Evolutionary conservation across 1,139 yeast species (phyloP), one percentile per base, ranked within the genome.

Genomic region (Blastobotrys indianensis): DNA sequence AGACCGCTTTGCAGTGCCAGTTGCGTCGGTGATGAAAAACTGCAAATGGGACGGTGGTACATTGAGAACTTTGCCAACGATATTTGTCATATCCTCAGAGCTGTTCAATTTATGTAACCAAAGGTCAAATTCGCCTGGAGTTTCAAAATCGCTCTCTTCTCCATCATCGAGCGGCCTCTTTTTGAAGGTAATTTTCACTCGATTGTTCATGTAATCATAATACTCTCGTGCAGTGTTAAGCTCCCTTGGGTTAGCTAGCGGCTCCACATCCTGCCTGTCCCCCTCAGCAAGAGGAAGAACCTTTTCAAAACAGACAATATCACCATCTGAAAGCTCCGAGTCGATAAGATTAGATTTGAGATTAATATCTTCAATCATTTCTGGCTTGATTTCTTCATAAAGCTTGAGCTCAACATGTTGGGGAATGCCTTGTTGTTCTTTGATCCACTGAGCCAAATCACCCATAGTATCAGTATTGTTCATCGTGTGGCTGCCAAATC

Each of bases 261-360:
- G 25, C 25, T 20, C 25, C 7, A 20, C 25, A n/a, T 2, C 16
- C 15, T 40, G 64, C 17, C 48, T 49, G 15, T 47, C 43, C 16
- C 45, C 45, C 48, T 52, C 7, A 51, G 54, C 45, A 3, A 55
- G 63, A 3, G 56, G 39, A 1, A 53, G 48, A 4, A 63, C 59
- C 36, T 63, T 62, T 48, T 82, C 82, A 44, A 84, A 75, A 28
- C 85, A 72, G 12, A 90, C 64, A 17, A 90, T 84, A 61, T 88
- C 97, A 54, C 97, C 97, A 54, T 76, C 80, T 13, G 75, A 74
- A 33, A 90, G 65, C 59, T 88, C 97, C 33, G 78, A 72, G 51
- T 78, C 75, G 52, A 75, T 78, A 54, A 83, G 77, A 0, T 84
- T 69, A 41, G 58, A 56, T 36, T 68, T 64, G 4, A 64, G 60